Evolutionary conservation across 176 grass and related monocot genomes (phyloP).

Genomic region (Oryza nivara): DNA sequence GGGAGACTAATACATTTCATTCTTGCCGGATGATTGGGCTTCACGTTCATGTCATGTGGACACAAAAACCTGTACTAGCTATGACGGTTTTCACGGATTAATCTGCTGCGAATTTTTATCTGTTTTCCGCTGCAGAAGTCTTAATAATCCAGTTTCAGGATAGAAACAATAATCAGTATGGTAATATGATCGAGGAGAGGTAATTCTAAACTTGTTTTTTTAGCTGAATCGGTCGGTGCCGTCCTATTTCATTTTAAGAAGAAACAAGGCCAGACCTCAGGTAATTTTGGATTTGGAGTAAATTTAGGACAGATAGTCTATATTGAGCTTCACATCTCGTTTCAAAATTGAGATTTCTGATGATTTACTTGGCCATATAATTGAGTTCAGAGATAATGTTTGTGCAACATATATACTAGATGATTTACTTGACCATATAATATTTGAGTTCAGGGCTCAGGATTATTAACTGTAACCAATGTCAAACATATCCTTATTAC

Average conservation of each 20-base stretch:
- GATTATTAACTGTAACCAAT: not conserved
- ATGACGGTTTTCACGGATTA: not conserved
- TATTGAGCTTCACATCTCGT: not conserved
- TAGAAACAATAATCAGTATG: not conserved
- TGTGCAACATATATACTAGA: not conserved
- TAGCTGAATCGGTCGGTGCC: too few relatives aligned
- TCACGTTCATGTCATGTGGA: conserved; percentile 38
- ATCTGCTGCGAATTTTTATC: not conserved
- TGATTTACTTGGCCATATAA: not conserved
- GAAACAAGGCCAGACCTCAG: too few relatives aligned
- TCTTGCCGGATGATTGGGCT: not conserved
- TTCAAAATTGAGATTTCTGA: not conserved
- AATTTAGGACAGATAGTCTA: not conserved
- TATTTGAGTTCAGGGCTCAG: not conserved
- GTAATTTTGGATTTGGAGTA: not conserved
- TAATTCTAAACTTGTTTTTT: not conserved
- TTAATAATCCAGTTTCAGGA: not conserved
- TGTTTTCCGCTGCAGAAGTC: not conserved
- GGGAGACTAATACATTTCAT: not conserved
- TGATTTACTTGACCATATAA: not conserved
- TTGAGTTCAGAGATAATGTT: not conserved
- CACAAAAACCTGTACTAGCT: not conserved
- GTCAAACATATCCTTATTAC: not conserved
- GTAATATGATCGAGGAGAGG: not conserved
- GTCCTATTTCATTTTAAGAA: too few relatives aligned